Conservation (phyloP, 345 rosid species). For the Draba incana region DNA sequence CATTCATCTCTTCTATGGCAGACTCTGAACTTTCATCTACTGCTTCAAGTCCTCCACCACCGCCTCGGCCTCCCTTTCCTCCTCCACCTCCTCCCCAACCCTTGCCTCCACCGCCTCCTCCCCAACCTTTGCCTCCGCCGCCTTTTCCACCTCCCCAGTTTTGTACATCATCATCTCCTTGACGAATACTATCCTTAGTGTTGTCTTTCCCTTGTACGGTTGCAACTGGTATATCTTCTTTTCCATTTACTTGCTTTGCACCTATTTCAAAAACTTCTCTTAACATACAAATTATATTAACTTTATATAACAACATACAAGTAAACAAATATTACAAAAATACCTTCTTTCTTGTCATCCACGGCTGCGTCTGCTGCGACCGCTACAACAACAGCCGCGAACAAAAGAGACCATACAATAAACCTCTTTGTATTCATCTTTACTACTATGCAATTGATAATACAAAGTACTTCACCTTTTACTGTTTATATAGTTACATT, state of each 20-base stretch:
- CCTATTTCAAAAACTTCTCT: conserved; percentile 16
- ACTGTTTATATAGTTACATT: conserved; percentile 29
- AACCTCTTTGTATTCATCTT: conserved; percentile 30
- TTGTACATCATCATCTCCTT: too few relatives aligned
- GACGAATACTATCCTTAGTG: too few relatives aligned
- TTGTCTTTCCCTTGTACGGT: too few relatives aligned
- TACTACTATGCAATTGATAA: conserved; percentile 8
- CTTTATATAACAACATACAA: not conserved
- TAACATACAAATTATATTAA: not conserved
- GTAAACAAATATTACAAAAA: not conserved
- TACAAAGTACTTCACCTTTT: not conserved
- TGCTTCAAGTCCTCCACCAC: too few relatives aligned
- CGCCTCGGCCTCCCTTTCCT: not conserved
- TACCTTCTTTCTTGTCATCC: conserved; percentile 34
- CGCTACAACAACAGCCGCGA: conserved; percentile 29
- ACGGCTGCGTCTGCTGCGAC: conserved; percentile 31
- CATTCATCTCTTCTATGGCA: too few relatives aligned
- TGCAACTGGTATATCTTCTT: too few relatives aligned
- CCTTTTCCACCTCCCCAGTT: too few relatives aligned
- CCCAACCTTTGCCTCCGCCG: not conserved
- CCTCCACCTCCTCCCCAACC: conserved; percentile 5
- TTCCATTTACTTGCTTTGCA: conserved; percentile 15
- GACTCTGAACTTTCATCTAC: too few relatives aligned
- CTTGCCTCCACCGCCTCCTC: conserved; percentile 22
- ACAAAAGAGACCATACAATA: conserved; percentile 38